Evolutionary conservation across 257 asterid genomes (phyloP), one percentile per base, ranked within the genome.

Genomic region (Solanum appendiculatum): DNA sequence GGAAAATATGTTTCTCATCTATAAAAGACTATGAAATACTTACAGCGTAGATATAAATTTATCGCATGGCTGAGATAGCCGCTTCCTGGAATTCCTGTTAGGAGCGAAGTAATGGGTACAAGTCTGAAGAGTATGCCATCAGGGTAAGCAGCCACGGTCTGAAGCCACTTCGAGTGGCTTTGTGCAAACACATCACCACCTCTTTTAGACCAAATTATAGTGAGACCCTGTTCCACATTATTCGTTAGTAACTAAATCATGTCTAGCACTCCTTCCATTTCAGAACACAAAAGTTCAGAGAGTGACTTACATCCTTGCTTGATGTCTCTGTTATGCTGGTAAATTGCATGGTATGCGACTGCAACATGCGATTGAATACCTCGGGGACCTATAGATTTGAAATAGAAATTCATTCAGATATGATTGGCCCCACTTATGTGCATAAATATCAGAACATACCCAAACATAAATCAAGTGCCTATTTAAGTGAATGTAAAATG

Each of bases 11-110:
- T 44, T 14, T 77, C 37, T 78, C 34, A 78, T 78, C 64, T 78
- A 78, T 16, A 46, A 16, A 44, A 44, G 25, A 25, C 40, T 46
- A 46, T 29, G 42, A 46, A 80, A 51, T 85, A 87, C 97, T 87
- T 91, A 97, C 99, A 97, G 85, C 99, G 92, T 15, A 97, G 91
- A 81, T 97, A 97, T 91, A 97, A 91, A 91, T 97, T 97, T 82
- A 97, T 97, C 82, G 99, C 99, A 86, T 97, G 99, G 91, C 99
- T 97, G 84, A 97, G 98, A 91, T 96, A 97, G 87, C 99, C 99
- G 83, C 98, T 97, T 90, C 99, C 99, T 18, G 98, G 99, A 90
- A 97, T 94, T 87, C 99, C 99, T 88, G 96, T 92, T 74, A 96
- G 94, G 60, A 97, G 93, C 87, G 99, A 95, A 68, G 99, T 97